A percentile compares a stretch with the other conserved stretches of the same genome.
Evolutionary conservation across 192 early-diverging fungal genomes (phyloP).

Genomic region (Coemansia sp.): DNA sequence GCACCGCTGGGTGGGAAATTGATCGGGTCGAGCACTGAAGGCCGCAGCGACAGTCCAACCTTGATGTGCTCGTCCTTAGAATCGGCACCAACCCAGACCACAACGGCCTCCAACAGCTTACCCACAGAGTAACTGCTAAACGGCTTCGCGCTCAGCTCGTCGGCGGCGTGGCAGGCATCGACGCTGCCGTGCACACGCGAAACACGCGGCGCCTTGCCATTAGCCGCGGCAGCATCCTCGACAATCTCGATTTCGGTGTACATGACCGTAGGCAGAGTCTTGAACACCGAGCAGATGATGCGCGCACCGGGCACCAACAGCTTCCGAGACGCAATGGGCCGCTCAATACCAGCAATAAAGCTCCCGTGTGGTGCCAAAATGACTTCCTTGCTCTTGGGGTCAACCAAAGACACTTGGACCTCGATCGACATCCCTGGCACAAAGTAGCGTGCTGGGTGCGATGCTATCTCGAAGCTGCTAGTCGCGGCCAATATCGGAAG

Average conservation of each 20-base stretch:
- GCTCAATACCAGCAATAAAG: slow-evolving; percentile 59
- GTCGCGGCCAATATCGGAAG: slow-evolving; percentile 34
- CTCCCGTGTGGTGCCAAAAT: slow-evolving; percentile 41
- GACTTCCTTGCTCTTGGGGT: slow-evolving; percentile 23
- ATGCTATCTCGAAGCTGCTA: slow-evolving; percentile 20
- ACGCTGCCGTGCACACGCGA: slow-evolving; percentile 60
- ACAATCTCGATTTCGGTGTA: slow-evolving; percentile 57
- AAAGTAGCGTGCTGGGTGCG: slow-evolving; percentile 29
- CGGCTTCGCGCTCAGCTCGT: slow-evolving; percentile 44
- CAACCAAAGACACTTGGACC: slow-evolving; percentile 36
- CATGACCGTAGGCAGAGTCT: slow-evolving; percentile 57
- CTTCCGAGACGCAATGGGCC: slow-evolving; percentile 38
- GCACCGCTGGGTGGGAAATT: slow-evolving; percentile 23
- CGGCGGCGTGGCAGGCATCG: slow-evolving; percentile 63
- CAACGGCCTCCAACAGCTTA: slow-evolving; percentile 18
- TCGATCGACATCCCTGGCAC: slow-evolving; percentile 40
- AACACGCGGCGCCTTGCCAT: slow-evolving; percentile 14
- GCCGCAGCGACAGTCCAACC: slow-evolving; percentile 67
- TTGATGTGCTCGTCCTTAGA: slow-evolving; percentile 41
- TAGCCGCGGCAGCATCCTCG: slow-evolving; percentile 24
- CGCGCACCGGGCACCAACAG: slow-evolving; percentile 60
- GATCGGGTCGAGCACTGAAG: slow-evolving; percentile 56
- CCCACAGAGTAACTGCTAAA: slow-evolving; percentile 26
- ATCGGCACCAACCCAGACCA: slow-evolving; percentile 2
- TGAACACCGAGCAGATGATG: slow-evolving; percentile 60